Conservation (phyloP, 1,284 basidiomycete genomes). For the Trametes versicolor region DNA sequence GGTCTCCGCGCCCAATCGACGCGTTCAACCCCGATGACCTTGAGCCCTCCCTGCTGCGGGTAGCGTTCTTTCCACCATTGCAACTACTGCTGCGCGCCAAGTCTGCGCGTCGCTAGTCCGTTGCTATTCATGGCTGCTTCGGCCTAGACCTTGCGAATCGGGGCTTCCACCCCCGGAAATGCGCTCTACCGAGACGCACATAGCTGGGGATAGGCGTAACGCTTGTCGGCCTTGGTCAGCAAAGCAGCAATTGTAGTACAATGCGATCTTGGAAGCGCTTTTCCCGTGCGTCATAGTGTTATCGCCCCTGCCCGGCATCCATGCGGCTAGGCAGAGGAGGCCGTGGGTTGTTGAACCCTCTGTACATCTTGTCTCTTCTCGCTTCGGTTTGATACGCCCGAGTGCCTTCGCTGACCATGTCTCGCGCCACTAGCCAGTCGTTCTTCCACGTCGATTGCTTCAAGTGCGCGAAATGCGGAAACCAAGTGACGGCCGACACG, state of each 20-base stretch:
- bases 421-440: conserved; percentile 64
- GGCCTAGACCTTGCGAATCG: conserved; percentile 11
- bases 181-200: conserved; percentile 2
- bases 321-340: neutral
- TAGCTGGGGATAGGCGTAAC: neutral
- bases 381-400: too few relatives aligned
- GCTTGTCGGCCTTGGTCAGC: neutral
- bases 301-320: conserved; percentile 6
- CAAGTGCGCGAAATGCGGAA: conserved; percentile 84
- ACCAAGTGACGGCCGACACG: conserved; percentile 90
- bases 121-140: conserved; percentile 20
- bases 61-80: neutral
- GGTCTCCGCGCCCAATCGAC: neutral
- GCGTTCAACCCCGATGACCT: too few relatives aligned
- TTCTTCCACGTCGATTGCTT: conserved; percentile 88
- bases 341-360: conserved; percentile 6
- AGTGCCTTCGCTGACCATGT: conserved; percentile 23
- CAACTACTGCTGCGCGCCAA: conserved; percentile 14
- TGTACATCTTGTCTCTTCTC: conserved; percentile 1
- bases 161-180: conserved; percentile 2
- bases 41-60: too few relatives aligned
- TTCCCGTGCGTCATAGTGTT: conserved; percentile 7
- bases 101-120: conserved; percentile 7
- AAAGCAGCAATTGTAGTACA: neutral
- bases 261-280: conserved; percentile 4